Base-by-base conservation (phyloP, 2,329 filamentous ascomycete genomes). In the Alternaria ventricosa region DNA sequence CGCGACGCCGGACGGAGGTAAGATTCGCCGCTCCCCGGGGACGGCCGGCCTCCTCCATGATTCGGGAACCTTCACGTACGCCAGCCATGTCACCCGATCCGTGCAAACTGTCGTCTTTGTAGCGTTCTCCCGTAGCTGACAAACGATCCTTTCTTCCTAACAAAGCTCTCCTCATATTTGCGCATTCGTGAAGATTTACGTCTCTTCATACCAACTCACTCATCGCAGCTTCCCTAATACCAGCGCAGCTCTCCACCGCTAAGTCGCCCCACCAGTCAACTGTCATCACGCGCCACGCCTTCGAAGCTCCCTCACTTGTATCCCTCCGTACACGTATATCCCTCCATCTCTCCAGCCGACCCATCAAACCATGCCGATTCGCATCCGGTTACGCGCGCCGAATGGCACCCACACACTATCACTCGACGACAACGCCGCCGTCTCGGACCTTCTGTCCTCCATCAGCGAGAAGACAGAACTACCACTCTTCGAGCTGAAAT, bases 321-420 rank as follows among this genome's bases (percentile, higher is more conserved):
- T 54, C 57, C 41, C 51, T 43, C 47, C 56, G 43, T 43, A 20
- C n/a, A 33, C 53, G 6, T n/a, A 45, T 47, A 45, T 15, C 33
- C n/a, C 22, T 45, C n/a, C n/a, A 25, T 22, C 22, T 9, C 20
- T 25, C 20, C 30, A 43, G 23, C 15, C 43, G 45, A 45, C 27
- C 11, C 20, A 53, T 41, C 53, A 61, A 25, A 67, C 76, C 71
- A 71, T 78, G 78, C 79, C 74, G 9, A 95, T 97, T 87, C 88
- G 90, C 68, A 84, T 96, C 62, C 88, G 93, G 64, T 88, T 95
- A 53, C 89, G 93, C 64, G 90, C 89, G 11, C 93, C 93, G 1
- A 85, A 86, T 46, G 93, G 93, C 67, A 88, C 89, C 50, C 89
- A 90, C 33, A 90, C 88, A 4, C 82, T 97, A 56, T 87, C 87